Conservation (phyloP, 2,329 filamentous ascomycete species). For the Colletotrichum lupini region DNA sequence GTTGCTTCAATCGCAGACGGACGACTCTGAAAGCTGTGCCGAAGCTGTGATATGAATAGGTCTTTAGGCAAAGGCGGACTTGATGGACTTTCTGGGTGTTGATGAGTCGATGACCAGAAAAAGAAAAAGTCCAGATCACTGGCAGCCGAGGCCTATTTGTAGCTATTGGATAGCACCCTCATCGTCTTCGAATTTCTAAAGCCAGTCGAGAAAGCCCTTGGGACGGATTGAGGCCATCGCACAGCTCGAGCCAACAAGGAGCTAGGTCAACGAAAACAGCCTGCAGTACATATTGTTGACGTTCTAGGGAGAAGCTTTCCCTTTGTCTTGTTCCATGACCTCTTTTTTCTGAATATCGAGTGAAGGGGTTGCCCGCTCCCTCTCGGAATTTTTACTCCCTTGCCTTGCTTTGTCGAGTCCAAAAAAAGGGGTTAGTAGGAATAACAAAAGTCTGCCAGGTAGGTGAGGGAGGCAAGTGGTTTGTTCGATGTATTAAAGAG, state of each 20-base stretch:
- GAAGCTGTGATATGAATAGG: neutral
- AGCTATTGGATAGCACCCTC: neutral
- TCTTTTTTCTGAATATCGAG: neutral
- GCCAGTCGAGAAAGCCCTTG: neutral
- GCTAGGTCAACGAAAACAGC: neutral
- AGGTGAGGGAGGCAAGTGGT: neutral
- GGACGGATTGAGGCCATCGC: neutral
- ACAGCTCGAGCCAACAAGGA: neutral
- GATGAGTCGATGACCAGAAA: neutral
- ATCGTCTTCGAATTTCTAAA: accelerated
- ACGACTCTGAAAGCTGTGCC: neutral
- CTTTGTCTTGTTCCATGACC: neutral
- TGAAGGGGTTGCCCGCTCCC: neutral
- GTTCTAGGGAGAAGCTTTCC: neutral
- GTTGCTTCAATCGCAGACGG: neutral
- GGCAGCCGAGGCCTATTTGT: neutral
- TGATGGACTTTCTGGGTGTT: neutral
- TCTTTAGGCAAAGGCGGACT: too few species aligned
- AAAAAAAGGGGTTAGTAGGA: neutral
- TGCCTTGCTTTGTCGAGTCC: neutral
- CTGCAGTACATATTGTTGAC: neutral
- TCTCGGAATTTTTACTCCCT: neutral
- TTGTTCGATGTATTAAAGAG: neutral
- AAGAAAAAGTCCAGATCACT: neutral
- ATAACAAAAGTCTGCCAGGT: neutral